These are phyloP conservation scores for Pyrenophora graminea DNA, from an alignment of 2,329 filamentous ascomycete genomes.

Conservation along the genomic window DNA sequence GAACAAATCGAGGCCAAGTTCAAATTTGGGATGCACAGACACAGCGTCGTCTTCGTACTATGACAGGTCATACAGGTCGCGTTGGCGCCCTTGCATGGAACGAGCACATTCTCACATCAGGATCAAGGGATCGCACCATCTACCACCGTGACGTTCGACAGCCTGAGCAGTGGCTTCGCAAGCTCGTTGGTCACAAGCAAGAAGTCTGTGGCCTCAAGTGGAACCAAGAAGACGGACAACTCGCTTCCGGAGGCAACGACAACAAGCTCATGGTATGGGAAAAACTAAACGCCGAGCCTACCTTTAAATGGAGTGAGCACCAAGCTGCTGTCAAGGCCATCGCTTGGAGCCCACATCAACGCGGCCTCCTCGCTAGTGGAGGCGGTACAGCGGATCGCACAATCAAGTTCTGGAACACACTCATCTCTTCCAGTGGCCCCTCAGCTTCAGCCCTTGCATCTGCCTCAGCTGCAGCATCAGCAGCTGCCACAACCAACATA, in stretches of 20 bases:
- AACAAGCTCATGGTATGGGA: slow-evolving; percentile 99
- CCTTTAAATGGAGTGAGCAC: slow-evolving; percentile 94
- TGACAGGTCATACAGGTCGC: slow-evolving; percentile 93
- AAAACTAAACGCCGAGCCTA: slow-evolving; percentile 85
- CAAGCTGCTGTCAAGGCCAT: slow-evolving; percentile 97
- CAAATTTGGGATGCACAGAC: slow-evolving; percentile 97
- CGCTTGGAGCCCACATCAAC: slow-evolving; percentile 95
- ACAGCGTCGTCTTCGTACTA: slow-evolving; percentile 82
- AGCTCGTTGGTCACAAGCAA: slow-evolving; percentile 92
- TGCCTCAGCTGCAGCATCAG: slow-evolving; percentile 41
- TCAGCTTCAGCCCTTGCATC: slow-evolving; percentile 48
- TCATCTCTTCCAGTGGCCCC: slow-evolving; percentile 66
- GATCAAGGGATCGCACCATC: slow-evolving; percentile 89
- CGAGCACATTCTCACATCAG: slow-evolving; percentile 93
- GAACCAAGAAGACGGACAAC: slow-evolving; percentile 94
- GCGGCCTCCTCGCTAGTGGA: slow-evolving; percentile 89
- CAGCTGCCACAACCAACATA: slow-evolving; percentile 35
- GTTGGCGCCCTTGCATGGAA: slow-evolving; percentile 98
- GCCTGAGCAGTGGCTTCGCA: slow-evolving; percentile 85
- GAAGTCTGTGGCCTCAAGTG: slow-evolving; percentile 96
- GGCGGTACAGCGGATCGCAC: slow-evolving; percentile 93
- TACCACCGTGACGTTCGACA: slow-evolving; percentile 94
- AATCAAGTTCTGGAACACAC: slow-evolving; percentile 97
- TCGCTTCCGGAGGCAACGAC: slow-evolving; percentile 95
- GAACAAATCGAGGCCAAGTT: slow-evolving; percentile 90